Evolutionary conservation across 257 asterid genomes (phyloP).

Genomic region (Henckelia pumila): DNA sequence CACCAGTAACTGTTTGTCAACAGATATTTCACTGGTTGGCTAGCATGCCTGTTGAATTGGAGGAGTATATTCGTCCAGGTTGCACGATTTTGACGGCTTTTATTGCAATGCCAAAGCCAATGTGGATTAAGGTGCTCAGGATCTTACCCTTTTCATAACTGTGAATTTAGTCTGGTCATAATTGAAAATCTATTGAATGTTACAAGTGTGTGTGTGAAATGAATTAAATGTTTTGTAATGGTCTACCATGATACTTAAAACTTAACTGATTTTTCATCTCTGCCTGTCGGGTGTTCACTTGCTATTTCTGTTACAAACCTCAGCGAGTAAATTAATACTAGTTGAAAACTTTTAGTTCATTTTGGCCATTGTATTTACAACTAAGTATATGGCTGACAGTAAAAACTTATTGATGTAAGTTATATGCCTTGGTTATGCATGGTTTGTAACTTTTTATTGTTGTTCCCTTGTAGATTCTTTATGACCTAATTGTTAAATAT

Average conservation of each 20-base stretch:
- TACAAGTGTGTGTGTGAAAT: not conserved
- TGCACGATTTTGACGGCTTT: constrained; percentile 85
- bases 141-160: constrained; percentile 9
- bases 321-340: not conserved
- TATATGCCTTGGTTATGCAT: not conserved
- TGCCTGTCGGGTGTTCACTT: not conserved
- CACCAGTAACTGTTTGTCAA: constrained; percentile 21
- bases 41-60: constrained; percentile 94
- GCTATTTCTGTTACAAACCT: not conserved
- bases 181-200: not conserved
- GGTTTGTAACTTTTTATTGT: constrained; percentile 15
- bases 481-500: constrained; percentile 1
- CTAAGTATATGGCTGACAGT: not conserved
- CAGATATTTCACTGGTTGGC: constrained; percentile 94
- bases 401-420: not conserved
- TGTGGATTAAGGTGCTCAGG: constrained; percentile 67
- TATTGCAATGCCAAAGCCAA: constrained; percentile 66
- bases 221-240: not conserved
- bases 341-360: constrained; percentile 6
- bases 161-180: constrained; percentile 8
- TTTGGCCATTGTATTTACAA: constrained; percentile 2
- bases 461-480: constrained; percentile 7
- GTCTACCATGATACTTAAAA: not conserved
- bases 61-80: constrained; percentile 94
- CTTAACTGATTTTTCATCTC: not conserved